Conservation (phyloP, 345 rosid genomes). For the Salix koriyanagi region DNA sequence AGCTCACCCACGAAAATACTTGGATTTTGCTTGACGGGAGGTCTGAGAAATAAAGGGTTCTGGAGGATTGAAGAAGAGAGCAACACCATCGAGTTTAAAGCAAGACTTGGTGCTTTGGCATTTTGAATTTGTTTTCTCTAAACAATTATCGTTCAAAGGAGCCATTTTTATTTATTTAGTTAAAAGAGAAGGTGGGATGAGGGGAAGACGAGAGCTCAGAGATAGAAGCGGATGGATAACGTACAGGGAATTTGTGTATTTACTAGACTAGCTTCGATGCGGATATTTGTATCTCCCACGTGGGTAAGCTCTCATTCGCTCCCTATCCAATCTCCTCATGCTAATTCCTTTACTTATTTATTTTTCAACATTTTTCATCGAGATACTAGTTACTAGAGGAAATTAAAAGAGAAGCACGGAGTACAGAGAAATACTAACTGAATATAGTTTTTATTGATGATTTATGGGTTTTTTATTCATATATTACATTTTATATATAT, state of each 20-base stretch:
- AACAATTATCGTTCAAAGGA: slow-evolving; percentile 20
- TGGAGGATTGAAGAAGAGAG: slow-evolving; percentile 46
- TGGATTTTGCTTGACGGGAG: slow-evolving; percentile 25
- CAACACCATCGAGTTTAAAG: slow-evolving; percentile 26
- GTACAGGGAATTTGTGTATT: background rate
- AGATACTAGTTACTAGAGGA: no score
- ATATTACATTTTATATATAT: no score
- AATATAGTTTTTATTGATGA: no score
- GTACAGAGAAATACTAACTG: no score
- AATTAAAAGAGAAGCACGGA: no score
- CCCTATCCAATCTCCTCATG: background rate
- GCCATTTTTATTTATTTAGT: slow-evolving; percentile 22
- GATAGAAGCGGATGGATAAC: background rate
- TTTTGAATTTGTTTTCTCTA: slow-evolving; percentile 16
- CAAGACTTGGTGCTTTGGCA: background rate
- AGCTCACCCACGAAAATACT: slow-evolving; percentile 32
- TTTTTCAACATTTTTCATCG: no score
- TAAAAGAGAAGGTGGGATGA: background rate
- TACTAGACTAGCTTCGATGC: background rate
- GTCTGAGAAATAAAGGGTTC: slow-evolving; percentile 29
- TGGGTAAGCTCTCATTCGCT: slow-evolving; percentile 8
- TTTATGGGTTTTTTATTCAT: no score
- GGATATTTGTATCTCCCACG: slow-evolving; percentile 6
- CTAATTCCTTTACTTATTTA: no score
- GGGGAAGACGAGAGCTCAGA: background rate